Base-by-base conservation (phyloP, 139 green algal species). In the Asterochloris erici region DNA sequence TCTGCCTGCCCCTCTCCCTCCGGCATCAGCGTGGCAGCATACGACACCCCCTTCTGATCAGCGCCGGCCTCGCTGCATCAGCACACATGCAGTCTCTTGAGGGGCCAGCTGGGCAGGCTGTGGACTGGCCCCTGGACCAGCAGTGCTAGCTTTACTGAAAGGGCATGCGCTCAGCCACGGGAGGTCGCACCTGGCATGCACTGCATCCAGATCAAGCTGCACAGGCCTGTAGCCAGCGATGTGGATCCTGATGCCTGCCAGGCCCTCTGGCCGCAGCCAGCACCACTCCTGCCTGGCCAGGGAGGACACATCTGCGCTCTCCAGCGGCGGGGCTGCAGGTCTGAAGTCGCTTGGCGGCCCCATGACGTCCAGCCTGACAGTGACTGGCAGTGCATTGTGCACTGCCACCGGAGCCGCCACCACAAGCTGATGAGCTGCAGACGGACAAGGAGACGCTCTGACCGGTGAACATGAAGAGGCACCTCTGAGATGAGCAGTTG, bases 341-440 rank as follows among this genome's bases (percentile, higher is more conserved):
- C 2, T 54, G 38, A 71, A 71, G 66, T 23, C 66, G 66, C 66
- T 71, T 21, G 4, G 66, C 66, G 6, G 66, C 66, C 17, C 66
- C 66, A 71, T 71, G 2, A 54, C 38, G 4, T 54, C 73, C 0
- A 94, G 73, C 10, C 83, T 60, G 28, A 90, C 54, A 0, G 91
- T 83, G 63, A 94, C 85, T 0, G 91, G 91, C 77, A 95, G 80
- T 0, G 82, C 77, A 60, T 96, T 96, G 38, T 86, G 80, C 26
- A 96, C 63, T 28, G 88, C 79, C 12, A 94, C 73, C 0, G 91
- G 89, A 1, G 92, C 77, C 62, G 83, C 54, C 1, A 96, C 15
- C 28, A 84, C 62, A 14, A 95, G 80, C 71, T 87, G 74, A 85
- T 87, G 93, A n/a, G 71, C 83, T 86, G 83, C 82, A 66, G 14